Percentiles rank a stretch among this genome's conserved stretches.
Conservation (phyloP, 768 basidiomycete species). For the Kwoniella dejecticola region DNA sequence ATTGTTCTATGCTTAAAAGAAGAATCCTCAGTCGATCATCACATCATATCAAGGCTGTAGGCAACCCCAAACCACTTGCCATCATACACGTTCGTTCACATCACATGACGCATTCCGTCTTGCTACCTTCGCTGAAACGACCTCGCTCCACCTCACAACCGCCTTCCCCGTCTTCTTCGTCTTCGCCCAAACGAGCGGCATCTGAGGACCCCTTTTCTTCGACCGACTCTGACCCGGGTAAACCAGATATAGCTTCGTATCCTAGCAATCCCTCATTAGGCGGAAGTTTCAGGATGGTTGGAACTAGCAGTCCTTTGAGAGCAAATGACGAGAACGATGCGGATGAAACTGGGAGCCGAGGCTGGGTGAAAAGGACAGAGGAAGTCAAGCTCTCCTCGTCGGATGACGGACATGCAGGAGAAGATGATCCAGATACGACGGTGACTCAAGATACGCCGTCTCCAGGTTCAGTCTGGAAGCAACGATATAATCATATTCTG, state of each 20-base stretch:
- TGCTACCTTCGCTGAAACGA: slow-evolving; percentile 47
- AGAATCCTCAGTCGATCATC: slow-evolving; percentile 12
- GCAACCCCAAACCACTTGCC: neutral
- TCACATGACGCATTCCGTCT: slow-evolving; percentile 22
- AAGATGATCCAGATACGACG: slow-evolving; percentile 15
- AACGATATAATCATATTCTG: slow-evolving; percentile 29
- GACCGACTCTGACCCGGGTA: slow-evolving; percentile 22
- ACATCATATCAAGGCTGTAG: neutral
- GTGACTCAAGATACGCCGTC: neutral
- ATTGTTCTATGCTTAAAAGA: neutral
- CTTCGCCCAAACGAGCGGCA: slow-evolving; percentile 74
- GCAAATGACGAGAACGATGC: slow-evolving; percentile 19
- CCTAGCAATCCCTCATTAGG: slow-evolving; percentile 6
- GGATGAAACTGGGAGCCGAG: slow-evolving; percentile 20
- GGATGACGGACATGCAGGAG: slow-evolving; percentile 7
- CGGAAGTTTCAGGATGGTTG: slow-evolving; percentile 4
- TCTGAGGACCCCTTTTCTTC: slow-evolving; percentile 63
- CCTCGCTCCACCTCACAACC: slow-evolving; percentile 46
- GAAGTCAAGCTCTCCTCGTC: slow-evolving; percentile 36
- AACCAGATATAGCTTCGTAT: neutral
- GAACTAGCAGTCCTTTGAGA: slow-evolving; percentile 27
- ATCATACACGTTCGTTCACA: neutral
- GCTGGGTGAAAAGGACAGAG: slow-evolving; percentile 40
- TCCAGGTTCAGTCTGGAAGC: slow-evolving; percentile 5
- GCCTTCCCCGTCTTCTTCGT: slow-evolving; percentile 45